Conservation (phyloP, 495 filamentous ascomycete species). For the Penicillium dipodomyicola region DNA sequence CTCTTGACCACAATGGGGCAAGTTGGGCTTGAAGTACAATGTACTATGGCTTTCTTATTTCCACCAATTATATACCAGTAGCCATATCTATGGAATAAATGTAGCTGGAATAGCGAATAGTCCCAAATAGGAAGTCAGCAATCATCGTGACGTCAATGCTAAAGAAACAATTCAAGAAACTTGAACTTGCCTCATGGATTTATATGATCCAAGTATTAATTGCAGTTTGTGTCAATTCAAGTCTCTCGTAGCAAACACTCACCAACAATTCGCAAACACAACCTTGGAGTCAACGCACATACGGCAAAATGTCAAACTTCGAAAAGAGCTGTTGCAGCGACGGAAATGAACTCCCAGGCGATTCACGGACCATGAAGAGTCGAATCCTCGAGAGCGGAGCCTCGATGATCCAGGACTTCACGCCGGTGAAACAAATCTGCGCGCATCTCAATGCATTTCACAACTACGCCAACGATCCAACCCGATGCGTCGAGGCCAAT, state of each 20-base stretch:
- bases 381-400: slow-evolving; percentile 66
- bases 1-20: too few relatives aligned
- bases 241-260: too few relatives aligned
- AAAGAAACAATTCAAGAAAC: background rate
- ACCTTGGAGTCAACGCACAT: background rate
- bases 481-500: slow-evolving; percentile 69
- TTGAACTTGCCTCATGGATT: background rate
- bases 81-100: too few relatives aligned
- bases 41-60: too few relatives aligned
- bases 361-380: slow-evolving; percentile 53
- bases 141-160: background rate
- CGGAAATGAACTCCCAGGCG: slow-evolving; percentile 46
- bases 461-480: slow-evolving; percentile 67
- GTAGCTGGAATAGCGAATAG: background rate
- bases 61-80: too few relatives aligned
- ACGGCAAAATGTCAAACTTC: slow-evolving; percentile 13
- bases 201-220: background rate
- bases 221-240: background rate
- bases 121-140: background rate
- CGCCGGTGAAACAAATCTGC: slow-evolving; percentile 73
- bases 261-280: background rate
- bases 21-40: too few relatives aligned
- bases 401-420: slow-evolving; percentile 62
- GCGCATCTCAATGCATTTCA: slow-evolving; percentile 86
- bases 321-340: slow-evolving; percentile 7